Conservation (phyloP, 495 filamentous ascomycete species). For the Penicillium silybi region DNA sequence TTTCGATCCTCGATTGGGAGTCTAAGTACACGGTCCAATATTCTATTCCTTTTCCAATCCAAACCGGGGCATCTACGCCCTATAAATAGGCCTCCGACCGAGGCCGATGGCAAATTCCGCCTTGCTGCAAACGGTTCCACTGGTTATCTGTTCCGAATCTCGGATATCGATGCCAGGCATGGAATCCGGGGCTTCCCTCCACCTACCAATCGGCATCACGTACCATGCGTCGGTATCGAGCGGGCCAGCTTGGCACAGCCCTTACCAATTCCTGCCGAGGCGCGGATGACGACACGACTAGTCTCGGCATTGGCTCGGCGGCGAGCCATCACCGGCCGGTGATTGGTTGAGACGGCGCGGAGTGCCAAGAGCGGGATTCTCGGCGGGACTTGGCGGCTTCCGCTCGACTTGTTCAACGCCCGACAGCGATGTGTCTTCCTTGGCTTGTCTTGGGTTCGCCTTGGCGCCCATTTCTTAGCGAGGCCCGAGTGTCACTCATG, state of each 20-base stretch:
- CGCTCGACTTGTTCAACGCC: slow-evolving; percentile 15
- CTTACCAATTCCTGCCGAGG: not conserved
- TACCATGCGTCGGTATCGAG: slow-evolving; percentile 9
- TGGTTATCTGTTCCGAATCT: slow-evolving; percentile 7
- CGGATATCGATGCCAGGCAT: not conserved
- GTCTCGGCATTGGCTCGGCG: slow-evolving; percentile 22
- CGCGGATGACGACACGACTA: slow-evolving; percentile 28
- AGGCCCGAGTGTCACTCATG: slow-evolving; percentile 23
- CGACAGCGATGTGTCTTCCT: slow-evolving; percentile 14
- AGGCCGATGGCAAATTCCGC: slow-evolving; percentile 16
- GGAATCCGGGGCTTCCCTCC: slow-evolving; percentile 13
- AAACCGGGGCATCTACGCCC: not conserved
- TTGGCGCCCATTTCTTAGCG: slow-evolving; percentile 26
- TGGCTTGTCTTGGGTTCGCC: slow-evolving; percentile 20
- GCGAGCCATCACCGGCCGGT: slow-evolving; percentile 4
- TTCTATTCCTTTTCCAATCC: slow-evolving; percentile 1
- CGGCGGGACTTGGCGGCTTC: slow-evolving; percentile 16
- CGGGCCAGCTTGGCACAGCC: slow-evolving; percentile 18
- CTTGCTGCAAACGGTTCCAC: slow-evolving; percentile 3
- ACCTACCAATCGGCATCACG: slow-evolving; percentile 1
- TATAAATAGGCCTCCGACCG: slow-evolving; percentile 17
- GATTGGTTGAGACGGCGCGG: slow-evolving; percentile 23
- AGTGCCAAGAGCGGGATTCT: slow-evolving; percentile 34
- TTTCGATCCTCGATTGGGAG: slow-evolving; percentile 2
- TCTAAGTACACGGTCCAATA: slow-evolving; percentile 12